Base-by-base conservation (phyloP, 345 rosid species). In the Citrus hindsii region DNA sequence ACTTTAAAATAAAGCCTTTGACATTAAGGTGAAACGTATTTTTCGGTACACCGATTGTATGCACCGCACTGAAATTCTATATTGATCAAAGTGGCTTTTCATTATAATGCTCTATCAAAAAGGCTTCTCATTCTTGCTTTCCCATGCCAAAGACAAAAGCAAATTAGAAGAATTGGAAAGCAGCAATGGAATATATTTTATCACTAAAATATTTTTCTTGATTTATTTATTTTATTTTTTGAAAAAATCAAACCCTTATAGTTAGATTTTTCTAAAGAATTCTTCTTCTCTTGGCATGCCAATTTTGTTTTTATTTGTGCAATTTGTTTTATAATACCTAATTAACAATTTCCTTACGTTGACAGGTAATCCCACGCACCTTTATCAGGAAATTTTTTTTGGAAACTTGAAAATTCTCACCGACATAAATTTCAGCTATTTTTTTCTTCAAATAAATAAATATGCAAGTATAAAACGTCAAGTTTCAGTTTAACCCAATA, bases 401-500 rank as follows among this genome's bases (percentile, higher is more conserved):
- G 75, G 61, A 22, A n/a, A 74, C 24, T 38, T 6, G 10, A 62
- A 62, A 19, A 27, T 62, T 42, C 14, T 25, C 33, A 30, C 51
- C 25, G 32, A 56, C 76, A 37, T 37, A 65, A 42, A 76, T 55
- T 58, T 46, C 27, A 32, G 60, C 38, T 10, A 30, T 8, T 13
- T 22, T 18, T 53, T 53, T 5, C 1, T 18, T 4, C 21, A 19
- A 63, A 53, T 19, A 58, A 28, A 10, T 0, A 30, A 46, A 77
- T 56, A 59, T 35, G n/a, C 56, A 63, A 40, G 60, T 42, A 51
- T 53, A 73, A 82, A 68, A 38, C 69, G 82, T 71, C 76, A 80
- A 76, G 75, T 56, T 81, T 80, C 79, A 76, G 81, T 67, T 77
- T 59, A 62, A 73, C 67, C 82, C 79, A 33, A 71, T 58, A 7